A percentile compares a stretch with the other conserved stretches of the same genome.
Evolutionary conservation across 179 eudicot species (phyloP).

Genomic region (Kewa caespitosa): DNA sequence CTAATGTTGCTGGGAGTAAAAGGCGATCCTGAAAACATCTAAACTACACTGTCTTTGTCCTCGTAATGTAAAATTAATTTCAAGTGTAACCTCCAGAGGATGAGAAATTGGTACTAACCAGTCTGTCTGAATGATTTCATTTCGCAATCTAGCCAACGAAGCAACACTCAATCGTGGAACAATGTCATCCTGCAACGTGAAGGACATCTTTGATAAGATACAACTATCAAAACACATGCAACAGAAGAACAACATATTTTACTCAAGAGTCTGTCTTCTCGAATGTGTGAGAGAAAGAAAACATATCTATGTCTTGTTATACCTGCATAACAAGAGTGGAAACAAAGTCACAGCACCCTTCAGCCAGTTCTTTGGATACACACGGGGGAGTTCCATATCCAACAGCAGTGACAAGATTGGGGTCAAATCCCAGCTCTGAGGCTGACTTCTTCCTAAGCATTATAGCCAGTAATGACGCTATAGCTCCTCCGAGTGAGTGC

Average conservation of each 20-base stretch:
- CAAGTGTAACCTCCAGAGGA: not conserved
- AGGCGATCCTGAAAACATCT: not conserved
- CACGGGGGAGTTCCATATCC: constrained; percentile 91
- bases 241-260: not conserved
- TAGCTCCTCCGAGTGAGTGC: constrained; percentile 97
- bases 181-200: constrained; percentile 79
- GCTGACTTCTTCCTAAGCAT: constrained; percentile 73
- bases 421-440: constrained; percentile 80
- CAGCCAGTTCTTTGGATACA: constrained; percentile 88
- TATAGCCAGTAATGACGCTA: constrained; percentile 82
- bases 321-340: constrained; percentile 93
- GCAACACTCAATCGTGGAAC: constrained; percentile 87
- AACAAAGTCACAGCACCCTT: constrained; percentile 75
- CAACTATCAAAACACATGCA: not conserved
- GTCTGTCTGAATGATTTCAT: constrained; percentile 89
- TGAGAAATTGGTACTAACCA: constrained; percentile 48
- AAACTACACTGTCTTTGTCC: too few species aligned
- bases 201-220: constrained; percentile 15
- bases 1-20: not conserved
- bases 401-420: constrained; percentile 74
- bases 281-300: not conserved
- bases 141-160: constrained; percentile 83
- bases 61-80: too few species aligned
- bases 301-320: not conserved
- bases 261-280: not conserved